Percentiles rank a stretch among this genome's conserved stretches.
phyloP scores from a whole-genome alignment of 1,284 basidiomycete species.

The Bjerkandera adusta region DNA sequence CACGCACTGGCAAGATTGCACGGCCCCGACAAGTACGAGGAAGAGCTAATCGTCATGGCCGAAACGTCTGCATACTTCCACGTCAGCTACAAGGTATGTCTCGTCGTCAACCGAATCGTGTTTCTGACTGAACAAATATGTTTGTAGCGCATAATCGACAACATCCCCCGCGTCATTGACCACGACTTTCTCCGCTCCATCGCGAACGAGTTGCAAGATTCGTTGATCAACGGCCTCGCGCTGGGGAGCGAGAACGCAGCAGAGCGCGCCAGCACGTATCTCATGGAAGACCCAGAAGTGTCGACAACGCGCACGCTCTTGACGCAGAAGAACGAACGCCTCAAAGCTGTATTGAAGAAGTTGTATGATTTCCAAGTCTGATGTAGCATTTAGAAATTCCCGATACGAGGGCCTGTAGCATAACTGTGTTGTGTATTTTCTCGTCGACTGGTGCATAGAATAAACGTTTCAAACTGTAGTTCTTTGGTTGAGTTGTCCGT shows the following conservation, averaged over 20 bases:
- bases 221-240: conserved; percentile 13
- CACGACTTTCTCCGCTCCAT: conserved; percentile 8
- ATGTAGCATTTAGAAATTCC: background rate
- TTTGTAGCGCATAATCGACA: conserved; percentile 17
- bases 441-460: no score
- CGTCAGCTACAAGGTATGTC: conserved; percentile 16
- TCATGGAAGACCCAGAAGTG: conserved; percentile 17
- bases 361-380: conserved; percentile 12
- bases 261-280: conserved; percentile 14
- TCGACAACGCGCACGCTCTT: background rate
- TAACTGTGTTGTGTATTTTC: no score
- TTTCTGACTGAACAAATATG: background rate
- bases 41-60: conserved; percentile 19
- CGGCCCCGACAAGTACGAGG: conserved; percentile 9
- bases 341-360: conserved; percentile 13
- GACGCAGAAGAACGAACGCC: conserved; percentile 14
- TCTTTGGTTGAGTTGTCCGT: background rate
- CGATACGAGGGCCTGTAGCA: background rate
- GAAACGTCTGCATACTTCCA: conserved; percentile 18
- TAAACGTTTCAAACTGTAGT: background rate
- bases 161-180: conserved; percentile 13
- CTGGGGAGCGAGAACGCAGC: conserved; percentile 9
- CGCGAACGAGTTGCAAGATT: conserved; percentile 11
- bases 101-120: background rate
- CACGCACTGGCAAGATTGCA: conserved; percentile 3